phyloP scores from a whole-genome alignment of 2,329 filamentous ascomycete species.

The Cladosporium velox region DNA sequence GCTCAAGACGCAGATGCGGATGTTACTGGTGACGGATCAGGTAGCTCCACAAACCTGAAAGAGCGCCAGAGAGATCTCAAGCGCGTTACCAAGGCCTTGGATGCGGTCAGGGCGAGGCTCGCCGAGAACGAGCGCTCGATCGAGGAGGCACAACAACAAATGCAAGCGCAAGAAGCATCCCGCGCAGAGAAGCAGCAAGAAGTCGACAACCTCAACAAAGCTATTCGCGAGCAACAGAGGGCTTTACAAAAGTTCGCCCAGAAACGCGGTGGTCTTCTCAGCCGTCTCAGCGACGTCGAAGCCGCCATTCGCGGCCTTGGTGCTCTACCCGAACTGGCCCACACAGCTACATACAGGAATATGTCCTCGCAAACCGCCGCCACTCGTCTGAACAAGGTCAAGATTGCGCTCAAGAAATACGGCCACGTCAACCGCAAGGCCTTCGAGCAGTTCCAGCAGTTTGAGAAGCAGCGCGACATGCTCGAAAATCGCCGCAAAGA shows the following conservation, averaged over 20 bases:
- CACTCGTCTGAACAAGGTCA: constrained; percentile 81
- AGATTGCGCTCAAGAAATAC: constrained; percentile 92
- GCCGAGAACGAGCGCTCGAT: constrained; percentile 73
- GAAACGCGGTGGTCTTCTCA: constrained; percentile 76
- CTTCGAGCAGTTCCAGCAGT: constrained; percentile 98
- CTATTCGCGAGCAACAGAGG: constrained; percentile 84
- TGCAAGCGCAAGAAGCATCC: constrained; percentile 61
- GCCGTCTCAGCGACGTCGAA: constrained; percentile 76
- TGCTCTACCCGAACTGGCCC: constrained; percentile 89
- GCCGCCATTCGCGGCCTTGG: constrained; percentile 91
- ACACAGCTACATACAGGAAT: constrained; percentile 78
- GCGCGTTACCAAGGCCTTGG: constrained; percentile 69
- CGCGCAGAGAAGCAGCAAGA: constrained; percentile 67
- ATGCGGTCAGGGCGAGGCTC: constrained; percentile 67
- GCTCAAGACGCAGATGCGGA: constrained; percentile 70
- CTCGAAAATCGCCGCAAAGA: constrained; percentile 82
- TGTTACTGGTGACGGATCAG: constrained; percentile 46
- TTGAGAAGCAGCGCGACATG: constrained; percentile 86
- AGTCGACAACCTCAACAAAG: constrained; percentile 72
- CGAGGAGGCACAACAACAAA: constrained; percentile 57
- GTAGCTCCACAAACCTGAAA: constrained; percentile 63
- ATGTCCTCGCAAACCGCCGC: constrained; percentile 70
- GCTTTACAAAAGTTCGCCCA: constrained; percentile 89
- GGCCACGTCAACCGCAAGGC: constrained; percentile 99
- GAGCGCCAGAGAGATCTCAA: constrained; percentile 81